Evolutionary conservation across 78 protist species (phyloP).

Genomic region (Monosiga brevicollis): DNA sequence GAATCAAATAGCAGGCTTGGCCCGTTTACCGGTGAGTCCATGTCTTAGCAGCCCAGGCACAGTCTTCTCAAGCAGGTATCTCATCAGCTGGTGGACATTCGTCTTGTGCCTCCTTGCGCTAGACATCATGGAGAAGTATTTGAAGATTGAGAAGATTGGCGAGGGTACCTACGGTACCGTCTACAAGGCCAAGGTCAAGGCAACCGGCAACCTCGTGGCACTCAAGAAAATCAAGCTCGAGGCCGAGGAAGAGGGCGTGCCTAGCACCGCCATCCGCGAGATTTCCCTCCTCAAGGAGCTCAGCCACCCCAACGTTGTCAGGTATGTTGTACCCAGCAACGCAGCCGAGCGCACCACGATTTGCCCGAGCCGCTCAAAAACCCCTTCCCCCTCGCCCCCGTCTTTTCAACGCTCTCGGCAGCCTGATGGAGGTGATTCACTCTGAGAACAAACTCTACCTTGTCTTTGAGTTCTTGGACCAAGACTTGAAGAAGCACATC

Average conservation of each 20-base stretch:
- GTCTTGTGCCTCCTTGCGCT: too few species aligned
- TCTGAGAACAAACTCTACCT: slow-evolving; percentile 89
- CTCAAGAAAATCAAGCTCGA: slow-evolving; percentile 53
- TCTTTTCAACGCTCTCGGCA: slow-evolving; percentile 4
- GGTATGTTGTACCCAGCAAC: not conserved
- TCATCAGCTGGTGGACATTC: too few species aligned
- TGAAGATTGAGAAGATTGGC: slow-evolving; percentile 64
- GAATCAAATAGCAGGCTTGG: not conserved
- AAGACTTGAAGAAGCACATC: slow-evolving; percentile 88
- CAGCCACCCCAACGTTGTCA: slow-evolving; percentile 84
- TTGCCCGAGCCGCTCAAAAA: too few species aligned
- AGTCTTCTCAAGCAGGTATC: not conserved
- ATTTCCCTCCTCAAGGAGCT: slow-evolving; percentile 89
- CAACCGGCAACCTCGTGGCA: slow-evolving; percentile 65
- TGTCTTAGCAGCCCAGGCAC: not conserved
- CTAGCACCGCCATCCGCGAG: slow-evolving; percentile 96
- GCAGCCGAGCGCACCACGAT: not conserved
- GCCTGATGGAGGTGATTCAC: slow-evolving; percentile 76
- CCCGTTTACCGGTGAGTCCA: not conserved
- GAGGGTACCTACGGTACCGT: slow-evolving; percentile 75
- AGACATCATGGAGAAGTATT: slow-evolving; percentile 60
- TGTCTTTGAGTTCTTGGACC: slow-evolving; percentile 96
- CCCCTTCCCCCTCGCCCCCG: not conserved
- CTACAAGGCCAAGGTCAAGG: slow-evolving; percentile 65
- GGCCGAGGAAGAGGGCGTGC: slow-evolving; percentile 77